Evolutionary conservation across 1,284 basidiomycete genomes (phyloP).

Genomic region (Trichosporon coremiiforme): DNA sequence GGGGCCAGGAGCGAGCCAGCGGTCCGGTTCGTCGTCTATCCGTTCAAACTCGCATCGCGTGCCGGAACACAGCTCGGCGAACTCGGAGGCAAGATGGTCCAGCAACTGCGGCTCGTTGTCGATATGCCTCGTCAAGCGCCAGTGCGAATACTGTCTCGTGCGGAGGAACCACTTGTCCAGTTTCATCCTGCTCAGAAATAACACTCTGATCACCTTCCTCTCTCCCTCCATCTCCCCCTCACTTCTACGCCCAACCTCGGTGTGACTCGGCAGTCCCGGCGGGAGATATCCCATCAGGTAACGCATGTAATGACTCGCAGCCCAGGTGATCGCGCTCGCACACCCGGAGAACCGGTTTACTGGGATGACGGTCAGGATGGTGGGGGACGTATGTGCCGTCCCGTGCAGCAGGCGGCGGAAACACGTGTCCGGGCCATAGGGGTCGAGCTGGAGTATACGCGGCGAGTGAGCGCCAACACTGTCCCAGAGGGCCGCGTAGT

Average conservation of each 20-base stretch:
- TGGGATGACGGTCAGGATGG: slow-evolving; percentile 5
- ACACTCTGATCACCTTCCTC: slow-evolving; percentile 39
- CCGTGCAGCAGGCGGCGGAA: background rate
- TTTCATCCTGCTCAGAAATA: slow-evolving; percentile 49
- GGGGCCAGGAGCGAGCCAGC: slow-evolving; percentile 31
- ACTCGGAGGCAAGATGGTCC: slow-evolving; percentile 34
- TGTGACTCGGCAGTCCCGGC: slow-evolving; percentile 22
- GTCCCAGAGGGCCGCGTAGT: slow-evolving; percentile 52
- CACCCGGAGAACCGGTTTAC: slow-evolving; percentile 3
- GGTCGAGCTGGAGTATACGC: slow-evolving; percentile 45
- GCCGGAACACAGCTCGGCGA: background rate
- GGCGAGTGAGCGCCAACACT: slow-evolving; percentile 52
- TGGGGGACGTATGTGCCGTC: background rate
- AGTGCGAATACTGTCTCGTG: slow-evolving; percentile 44
- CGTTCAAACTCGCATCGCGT: slow-evolving; percentile 42
- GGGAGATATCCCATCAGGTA: slow-evolving; percentile 46
- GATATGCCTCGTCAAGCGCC: slow-evolving; percentile 48
- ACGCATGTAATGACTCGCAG: slow-evolving; percentile 50
- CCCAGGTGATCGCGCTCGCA: slow-evolving; percentile 48
- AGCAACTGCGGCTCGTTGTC: slow-evolving; percentile 47
- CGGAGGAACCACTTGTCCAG: slow-evolving; percentile 33
- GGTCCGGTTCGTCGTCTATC: slow-evolving; percentile 40
- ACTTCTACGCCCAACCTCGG: too few relatives aligned
- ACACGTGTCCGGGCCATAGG: slow-evolving; percentile 17
- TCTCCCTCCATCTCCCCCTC: too few relatives aligned